Base-by-base conservation (phyloP, 2,329 filamentous ascomycete species). In the Rutstroemia sydowiana region DNA sequence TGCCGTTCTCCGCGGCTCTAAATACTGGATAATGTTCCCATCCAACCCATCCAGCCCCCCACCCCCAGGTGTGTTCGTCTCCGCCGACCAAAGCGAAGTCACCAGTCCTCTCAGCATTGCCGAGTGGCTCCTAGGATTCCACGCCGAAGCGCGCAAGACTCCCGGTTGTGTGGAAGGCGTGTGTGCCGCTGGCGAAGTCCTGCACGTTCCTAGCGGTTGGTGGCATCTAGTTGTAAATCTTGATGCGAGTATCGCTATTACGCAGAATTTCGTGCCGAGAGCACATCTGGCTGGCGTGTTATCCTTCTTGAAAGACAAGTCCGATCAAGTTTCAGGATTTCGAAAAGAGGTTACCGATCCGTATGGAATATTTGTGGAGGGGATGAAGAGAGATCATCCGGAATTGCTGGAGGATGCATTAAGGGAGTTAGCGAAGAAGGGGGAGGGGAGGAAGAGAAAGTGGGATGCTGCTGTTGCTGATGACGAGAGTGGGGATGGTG, bases 21-120 rank as follows among this genome's bases (percentile, higher is more conserved):
- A 97, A 66, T 97, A 97, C 74, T 97, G 93, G 92, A 92, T 97
- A 68, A 95, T 97, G 89, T 97, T 97, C 65, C 85, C 87, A 0
- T 81, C 81, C 0, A 79, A 82, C 0, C 76, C 83, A 3, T 59
- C 59, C 3, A 57, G 46, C 36, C 60, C 65, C 3, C 61, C 63
- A 9, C 90, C 93, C 6, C 92, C 92, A 0, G 92, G 92, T 3
- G 91, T 97, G 34, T 95, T 86, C 61, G 88, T 96, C 39, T 95
- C 88, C 4, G 77, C 83, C 36, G 93, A 97, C 65, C 86, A 88
- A 65, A 91, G 88, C 65, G 92, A 97, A 69, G 91, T 97, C 46
- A 97, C 92, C 0, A 90, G 86, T 48, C 93, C 92, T 1, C 77
- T 97, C 10, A 95, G 88, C 69, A 96, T 97, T 61, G 89, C 91